phyloP scores from a whole-genome alignment of 1,139 yeast genomes.

The Yamadazyma sp. region DNA sequence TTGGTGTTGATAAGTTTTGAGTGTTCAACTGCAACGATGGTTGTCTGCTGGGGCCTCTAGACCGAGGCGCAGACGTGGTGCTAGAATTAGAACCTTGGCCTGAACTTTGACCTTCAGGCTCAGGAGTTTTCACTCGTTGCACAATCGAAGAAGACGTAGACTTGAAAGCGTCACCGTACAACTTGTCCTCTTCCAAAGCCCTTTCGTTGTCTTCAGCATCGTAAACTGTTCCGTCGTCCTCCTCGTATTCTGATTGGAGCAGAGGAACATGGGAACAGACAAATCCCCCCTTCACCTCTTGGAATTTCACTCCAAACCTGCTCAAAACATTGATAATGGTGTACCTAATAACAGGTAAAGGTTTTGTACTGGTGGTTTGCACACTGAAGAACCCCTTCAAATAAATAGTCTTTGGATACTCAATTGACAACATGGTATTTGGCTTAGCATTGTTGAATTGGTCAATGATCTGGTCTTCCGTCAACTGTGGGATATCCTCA shows the following conservation, averaged over 20 bases:
- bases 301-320: slow-evolving; percentile 75
- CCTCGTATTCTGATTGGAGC: slow-evolving; percentile 22
- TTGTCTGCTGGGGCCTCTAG: slow-evolving; percentile 35
- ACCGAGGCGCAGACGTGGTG: slow-evolving; percentile 6
- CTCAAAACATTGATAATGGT: slow-evolving; percentile 79
- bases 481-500: slow-evolving; percentile 40
- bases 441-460: slow-evolving; percentile 71
- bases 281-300: slow-evolving; percentile 94
- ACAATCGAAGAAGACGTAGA: slow-evolving; percentile 36
- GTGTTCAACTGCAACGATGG: slow-evolving; percentile 39
- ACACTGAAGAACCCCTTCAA: slow-evolving; percentile 94
- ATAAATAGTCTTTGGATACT: slow-evolving; percentile 86
- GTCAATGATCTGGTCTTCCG: slow-evolving; percentile 65
- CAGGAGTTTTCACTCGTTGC: slow-evolving; percentile 28
- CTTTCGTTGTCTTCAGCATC: slow-evolving; percentile 27
- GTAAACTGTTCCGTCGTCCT: slow-evolving; percentile 17
- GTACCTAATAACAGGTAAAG: slow-evolving; percentile 83
- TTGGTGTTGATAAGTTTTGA: slow-evolving; percentile 19
- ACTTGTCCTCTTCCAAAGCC: slow-evolving; percentile 30
- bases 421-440: slow-evolving; percentile 90
- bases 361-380: slow-evolving; percentile 92
- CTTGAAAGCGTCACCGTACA: slow-evolving; percentile 47
- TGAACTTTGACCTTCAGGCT: slow-evolving; percentile 11
- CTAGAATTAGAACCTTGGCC: not conserved
- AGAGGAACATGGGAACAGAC: slow-evolving; percentile 75